A percentile compares a stretch with the other conserved stretches of the same genome.
These are phyloP conservation scores for Diversispora epigaea DNA, from an alignment of 192 early-diverging fungal genomes.

Conservation along the genomic window DNA sequence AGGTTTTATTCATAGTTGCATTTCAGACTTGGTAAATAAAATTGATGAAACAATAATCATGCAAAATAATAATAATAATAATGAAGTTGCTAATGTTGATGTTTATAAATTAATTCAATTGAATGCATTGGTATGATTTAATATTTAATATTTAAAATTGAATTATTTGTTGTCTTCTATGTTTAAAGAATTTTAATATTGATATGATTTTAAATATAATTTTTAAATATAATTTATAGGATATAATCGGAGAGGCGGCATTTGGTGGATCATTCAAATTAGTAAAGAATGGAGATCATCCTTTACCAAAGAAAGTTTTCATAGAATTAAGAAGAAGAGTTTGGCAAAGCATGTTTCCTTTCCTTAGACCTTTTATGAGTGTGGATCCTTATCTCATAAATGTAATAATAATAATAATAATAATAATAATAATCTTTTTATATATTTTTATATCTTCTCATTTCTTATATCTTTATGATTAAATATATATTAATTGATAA, in stretches of 20 bases:
- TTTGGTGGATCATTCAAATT: constrained; percentile 55
- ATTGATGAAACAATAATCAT: constrained; percentile 35
- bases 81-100: constrained; percentile 29
- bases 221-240: constrained; percentile 39
- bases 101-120: constrained; percentile 39
- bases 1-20: constrained; percentile 38
- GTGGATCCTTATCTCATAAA: constrained; percentile 1
- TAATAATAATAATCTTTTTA: neutral
- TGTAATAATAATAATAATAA: neutral
- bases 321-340: constrained; percentile 19
- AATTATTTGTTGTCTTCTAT: constrained; percentile 33
- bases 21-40: constrained; percentile 35
- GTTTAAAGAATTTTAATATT: constrained; percentile 31
- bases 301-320: constrained; percentile 40
- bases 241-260: constrained; percentile 53
- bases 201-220: neutral
- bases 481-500: neutral
- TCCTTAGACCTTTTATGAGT: neutral
- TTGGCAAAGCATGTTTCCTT: constrained; percentile 11
- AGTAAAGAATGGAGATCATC: constrained; percentile 49
- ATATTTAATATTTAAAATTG: constrained; percentile 1
- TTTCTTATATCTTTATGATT: neutral
- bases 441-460: neutral
- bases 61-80: neutral
- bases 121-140: constrained; percentile 34